Base-by-base conservation (phyloP, 225 moss, liverwort and hornwort genomes). In the Physcomitrium patens region DNA sequence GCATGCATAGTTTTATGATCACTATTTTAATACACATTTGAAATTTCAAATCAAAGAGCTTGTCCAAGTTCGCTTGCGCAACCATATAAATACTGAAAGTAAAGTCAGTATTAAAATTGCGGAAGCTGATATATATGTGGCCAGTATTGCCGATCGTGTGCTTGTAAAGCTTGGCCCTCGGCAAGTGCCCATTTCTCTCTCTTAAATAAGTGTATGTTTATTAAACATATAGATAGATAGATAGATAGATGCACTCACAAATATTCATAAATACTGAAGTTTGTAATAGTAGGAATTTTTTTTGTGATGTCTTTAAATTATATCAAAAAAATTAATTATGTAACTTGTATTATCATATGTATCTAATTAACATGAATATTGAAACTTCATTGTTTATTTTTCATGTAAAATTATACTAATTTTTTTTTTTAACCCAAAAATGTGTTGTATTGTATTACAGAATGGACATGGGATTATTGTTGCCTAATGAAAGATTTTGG, bases 381-480 rank as follows among this genome's bases (percentile, higher is more conserved):
- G 7, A 37, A 37, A 37, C 31, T 0, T 0, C 0, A 4, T 4
- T 37, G 5, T 37, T 37, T 37, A 37, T 37, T 37, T 37, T 37
- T 7, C 2, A 4, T 24, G 24, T 24, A 24, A 24, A 24, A 24
- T 24, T 24, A 24, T 1, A 1, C 24, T 24, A 24, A 24, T 24
- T 24, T 24, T 24, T 24, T 24, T 24, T 1, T 24, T 37, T 37
- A n/a, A n/a, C n/a, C n/a, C n/a, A n/a, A n/a, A n/a, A n/a, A n/a
- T n/a, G n/a, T n/a, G n/a, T n/a, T n/a, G n/a, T 37, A 1, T 37
- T 37, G 2, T 37, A 19, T 0, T 70, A 26, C 84, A 93, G 93
- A 72, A 89, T 87, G 80, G 91, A 93, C 46, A 91, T 93, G 93
- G 93, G 91, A 22, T 44, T 26, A 6, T 79, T 89, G 37, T 59